A percentile compares a stretch with the other conserved stretches of the same genome.
phyloP scores from a whole-genome alignment of 768 basidiomycete genomes.

The Rhizopogon vulgaris region DNA sequence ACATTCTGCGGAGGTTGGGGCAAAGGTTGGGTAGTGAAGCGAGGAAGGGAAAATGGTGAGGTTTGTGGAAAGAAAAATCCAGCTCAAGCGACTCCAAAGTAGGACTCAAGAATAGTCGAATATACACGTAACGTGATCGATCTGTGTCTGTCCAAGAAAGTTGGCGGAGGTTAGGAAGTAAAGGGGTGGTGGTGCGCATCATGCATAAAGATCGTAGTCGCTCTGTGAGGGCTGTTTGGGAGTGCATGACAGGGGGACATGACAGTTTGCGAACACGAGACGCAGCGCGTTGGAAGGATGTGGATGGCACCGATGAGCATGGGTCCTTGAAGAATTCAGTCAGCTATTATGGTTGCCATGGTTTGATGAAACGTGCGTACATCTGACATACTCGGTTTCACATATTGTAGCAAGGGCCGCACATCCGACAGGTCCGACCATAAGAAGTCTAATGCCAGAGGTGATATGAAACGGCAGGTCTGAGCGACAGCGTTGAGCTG shows the following conservation, averaged over 20 bases:
- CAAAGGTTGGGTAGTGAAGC: neutral
- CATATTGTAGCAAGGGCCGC: neutral
- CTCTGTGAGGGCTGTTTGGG: neutral
- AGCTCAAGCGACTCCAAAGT: neutral
- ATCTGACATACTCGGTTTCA: neutral
- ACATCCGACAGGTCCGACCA: neutral
- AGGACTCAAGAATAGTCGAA: neutral
- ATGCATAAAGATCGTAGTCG: neutral
- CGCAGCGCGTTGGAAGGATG: neutral
- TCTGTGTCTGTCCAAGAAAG: conserved; percentile 1
- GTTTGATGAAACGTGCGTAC: neutral
- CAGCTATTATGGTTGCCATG: neutral
- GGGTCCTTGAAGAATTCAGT: neutral
- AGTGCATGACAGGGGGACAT: neutral
- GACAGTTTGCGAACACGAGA: neutral
- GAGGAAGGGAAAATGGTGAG: neutral
- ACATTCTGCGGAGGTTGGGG: neutral
- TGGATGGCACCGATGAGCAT: neutral
- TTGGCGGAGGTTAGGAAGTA: neutral
- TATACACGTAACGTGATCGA: neutral
- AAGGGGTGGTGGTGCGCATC: neutral
- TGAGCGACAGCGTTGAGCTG: neutral
- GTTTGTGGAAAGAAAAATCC: conserved; percentile 1
- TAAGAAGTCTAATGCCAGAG: neutral
- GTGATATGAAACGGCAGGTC: neutral